A percentile compares a stretch with the other conserved stretches of the same genome.
Conservation (phyloP, 805 yeast genomes). For the Wickerhamiella shivajii region DNA sequence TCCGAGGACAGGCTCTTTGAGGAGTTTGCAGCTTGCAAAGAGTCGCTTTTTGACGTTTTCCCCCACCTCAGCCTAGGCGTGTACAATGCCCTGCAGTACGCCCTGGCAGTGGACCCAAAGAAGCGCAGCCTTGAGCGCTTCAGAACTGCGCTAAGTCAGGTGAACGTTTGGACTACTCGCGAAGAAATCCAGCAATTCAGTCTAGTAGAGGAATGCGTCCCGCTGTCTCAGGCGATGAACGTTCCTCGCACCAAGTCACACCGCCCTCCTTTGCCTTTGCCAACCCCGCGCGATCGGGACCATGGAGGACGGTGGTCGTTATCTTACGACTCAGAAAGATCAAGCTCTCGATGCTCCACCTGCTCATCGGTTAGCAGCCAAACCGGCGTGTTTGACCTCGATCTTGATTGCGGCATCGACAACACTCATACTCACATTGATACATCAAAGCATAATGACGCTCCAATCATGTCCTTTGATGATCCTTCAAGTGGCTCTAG, state of each 20-base stretch:
- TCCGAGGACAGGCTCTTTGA: constrained; percentile 68
- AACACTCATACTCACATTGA: not conserved
- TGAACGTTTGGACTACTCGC: constrained; percentile 67
- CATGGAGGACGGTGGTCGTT: no score
- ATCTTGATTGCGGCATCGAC: not conserved
- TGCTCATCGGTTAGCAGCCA: no score
- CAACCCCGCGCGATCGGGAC: constrained; percentile 3
- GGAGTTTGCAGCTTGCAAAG: constrained; percentile 77
- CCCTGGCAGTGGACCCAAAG: constrained; percentile 72
- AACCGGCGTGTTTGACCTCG: not conserved
- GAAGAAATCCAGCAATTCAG: constrained; percentile 41
- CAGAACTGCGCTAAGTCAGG: constrained; percentile 42
- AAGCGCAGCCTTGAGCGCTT: constrained; percentile 57
- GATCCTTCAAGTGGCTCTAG: no score
- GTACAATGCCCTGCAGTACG: constrained; percentile 65
- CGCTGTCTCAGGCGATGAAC: no score
- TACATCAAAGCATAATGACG: not conserved
- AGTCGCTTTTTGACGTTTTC: constrained; percentile 80
- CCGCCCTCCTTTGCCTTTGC: constrained; percentile 5
- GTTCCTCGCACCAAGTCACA: not conserved
- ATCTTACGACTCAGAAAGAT: no score
- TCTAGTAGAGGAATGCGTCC: constrained; percentile 2
- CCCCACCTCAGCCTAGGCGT: constrained; percentile 78
- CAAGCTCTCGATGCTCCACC: no score
- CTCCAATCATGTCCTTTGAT: no score